These are phyloP conservation scores for Lotus japonicus DNA, from an alignment of 306 rosid species.

Conservation along the genomic window DNA sequence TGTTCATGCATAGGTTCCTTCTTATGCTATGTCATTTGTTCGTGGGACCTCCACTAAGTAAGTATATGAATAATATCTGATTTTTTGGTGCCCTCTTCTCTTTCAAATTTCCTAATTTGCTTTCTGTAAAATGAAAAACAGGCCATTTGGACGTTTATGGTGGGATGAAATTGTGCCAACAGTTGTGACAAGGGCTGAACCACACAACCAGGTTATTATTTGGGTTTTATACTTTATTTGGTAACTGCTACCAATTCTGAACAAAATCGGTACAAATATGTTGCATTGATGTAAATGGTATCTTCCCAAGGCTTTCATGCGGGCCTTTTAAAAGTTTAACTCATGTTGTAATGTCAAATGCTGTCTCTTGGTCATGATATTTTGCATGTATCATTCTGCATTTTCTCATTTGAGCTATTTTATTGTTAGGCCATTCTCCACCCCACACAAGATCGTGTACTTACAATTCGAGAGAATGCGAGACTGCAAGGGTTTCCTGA, in stretches of 20 bases:
- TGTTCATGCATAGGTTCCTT: constrained; percentile 26
- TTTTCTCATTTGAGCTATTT: not conserved
- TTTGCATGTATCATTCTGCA: not conserved
- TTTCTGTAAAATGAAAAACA: not conserved
- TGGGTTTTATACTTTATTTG: not conserved
- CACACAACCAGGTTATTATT: constrained; percentile 37
- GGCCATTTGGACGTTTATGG: constrained; percentile 45
- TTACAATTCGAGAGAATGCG: constrained; percentile 60
- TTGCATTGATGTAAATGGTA: not conserved
- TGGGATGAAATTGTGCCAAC: constrained; percentile 42
- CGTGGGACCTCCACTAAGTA: constrained; percentile 34
- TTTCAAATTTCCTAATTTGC: not conserved
- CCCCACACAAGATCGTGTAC: constrained; percentile 58
- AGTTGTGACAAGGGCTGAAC: constrained; percentile 36
- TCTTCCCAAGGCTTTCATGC: not conserved
- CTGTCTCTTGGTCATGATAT: not conserved
- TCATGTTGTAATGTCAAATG: not conserved
- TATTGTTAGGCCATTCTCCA: constrained; percentile 30
- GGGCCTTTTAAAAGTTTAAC: not conserved
- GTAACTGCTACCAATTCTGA: not conserved
- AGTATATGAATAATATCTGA: not conserved
- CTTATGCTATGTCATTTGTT: constrained; percentile 34
- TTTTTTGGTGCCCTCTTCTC: not conserved
- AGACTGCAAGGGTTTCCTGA: constrained; percentile 82
- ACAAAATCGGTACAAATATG: not conserved